These are phyloP conservation scores for Claviceps quebecensis DNA, from an alignment of 2,329 filamentous ascomycete species.

Conservation along the genomic window DNA sequence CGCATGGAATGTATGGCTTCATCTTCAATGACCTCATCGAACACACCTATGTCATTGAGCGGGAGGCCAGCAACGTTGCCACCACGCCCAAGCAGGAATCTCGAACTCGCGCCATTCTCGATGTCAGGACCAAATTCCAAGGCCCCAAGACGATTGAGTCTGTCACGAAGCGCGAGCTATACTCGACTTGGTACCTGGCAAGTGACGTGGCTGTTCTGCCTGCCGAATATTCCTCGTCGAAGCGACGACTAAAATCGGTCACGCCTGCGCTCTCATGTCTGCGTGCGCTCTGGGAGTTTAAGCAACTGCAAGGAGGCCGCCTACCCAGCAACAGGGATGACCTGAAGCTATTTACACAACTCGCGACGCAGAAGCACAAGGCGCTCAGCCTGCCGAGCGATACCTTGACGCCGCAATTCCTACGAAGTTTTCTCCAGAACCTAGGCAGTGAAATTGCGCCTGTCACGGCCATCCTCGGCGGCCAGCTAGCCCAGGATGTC, in stretches of 20 bases:
- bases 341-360: conserved; percentile 59
- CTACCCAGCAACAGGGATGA: conserved; percentile 48
- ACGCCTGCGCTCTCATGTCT: conserved; percentile 74
- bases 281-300: conserved; percentile 79
- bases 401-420: conserved; percentile 54
- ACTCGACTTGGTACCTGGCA: conserved; percentile 76
- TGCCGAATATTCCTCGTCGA: conserved; percentile 51
- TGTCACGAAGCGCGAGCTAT: conserved; percentile 83
- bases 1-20: conserved; percentile 86
- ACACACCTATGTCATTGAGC: conserved; percentile 81
- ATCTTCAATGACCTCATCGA: conserved; percentile 86
- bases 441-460: conserved; percentile 73
- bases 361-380: conserved; percentile 66
- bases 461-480: conserved; percentile 78
- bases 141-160: conserved; percentile 60
- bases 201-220: conserved; percentile 61
- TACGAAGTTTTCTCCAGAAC: conserved; percentile 77
- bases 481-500: conserved; percentile 84
- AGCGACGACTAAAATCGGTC: conserved; percentile 60
- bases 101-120: conserved; percentile 60
- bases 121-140: conserved; percentile 56
- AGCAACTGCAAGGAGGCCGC: conserved; percentile 35
- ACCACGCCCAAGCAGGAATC: conserved; percentile 58
- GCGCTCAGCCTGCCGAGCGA: conserved; percentile 56
- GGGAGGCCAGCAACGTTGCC: conserved; percentile 63